Conservation (phyloP, 148 eudicot genomes). For the Fagopyrum homotropicum region DNA sequence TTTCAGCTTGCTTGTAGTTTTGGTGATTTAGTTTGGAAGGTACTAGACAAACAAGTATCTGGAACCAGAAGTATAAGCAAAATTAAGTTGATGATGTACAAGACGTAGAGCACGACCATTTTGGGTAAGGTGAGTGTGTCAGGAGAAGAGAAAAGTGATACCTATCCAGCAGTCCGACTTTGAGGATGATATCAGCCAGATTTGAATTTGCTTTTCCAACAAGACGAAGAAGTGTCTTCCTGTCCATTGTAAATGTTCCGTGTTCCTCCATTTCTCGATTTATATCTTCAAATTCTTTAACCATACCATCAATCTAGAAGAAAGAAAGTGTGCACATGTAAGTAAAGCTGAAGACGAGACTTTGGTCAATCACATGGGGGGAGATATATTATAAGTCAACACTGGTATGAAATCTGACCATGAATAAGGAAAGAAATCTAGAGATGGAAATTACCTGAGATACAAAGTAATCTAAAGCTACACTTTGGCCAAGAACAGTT, state of each 20-base stretch:
- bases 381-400: not conserved
- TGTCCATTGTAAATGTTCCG: conserved; percentile 78
- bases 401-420: not conserved
- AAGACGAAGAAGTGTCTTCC: conserved; percentile 89
- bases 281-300: conserved; percentile 79
- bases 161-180: conserved; percentile 97
- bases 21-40: not conserved
- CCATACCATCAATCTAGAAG: conserved; percentile 84
- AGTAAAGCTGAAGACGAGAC: not conserved
- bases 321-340: not conserved
- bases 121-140: not conserved
- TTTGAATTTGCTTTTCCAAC: conserved; percentile 96
- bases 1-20: not conserved
- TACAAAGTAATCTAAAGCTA: conserved; percentile 86
- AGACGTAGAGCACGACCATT: too few relatives aligned
- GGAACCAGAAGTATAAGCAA: too few relatives aligned
- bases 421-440: not conserved
- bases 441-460: conserved; percentile 53
- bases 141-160: conserved; percentile 18
- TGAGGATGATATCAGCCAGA: conserved; percentile 88
- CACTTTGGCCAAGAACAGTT: conserved; percentile 94
- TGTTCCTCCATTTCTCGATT: conserved; percentile 91
- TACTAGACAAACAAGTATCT: not conserved
- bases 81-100: not conserved
- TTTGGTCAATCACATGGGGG: not conserved